Base-by-base conservation (phyloP, 495 filamentous ascomycete genomes). In the Hypomontagnella monticulosa region DNA sequence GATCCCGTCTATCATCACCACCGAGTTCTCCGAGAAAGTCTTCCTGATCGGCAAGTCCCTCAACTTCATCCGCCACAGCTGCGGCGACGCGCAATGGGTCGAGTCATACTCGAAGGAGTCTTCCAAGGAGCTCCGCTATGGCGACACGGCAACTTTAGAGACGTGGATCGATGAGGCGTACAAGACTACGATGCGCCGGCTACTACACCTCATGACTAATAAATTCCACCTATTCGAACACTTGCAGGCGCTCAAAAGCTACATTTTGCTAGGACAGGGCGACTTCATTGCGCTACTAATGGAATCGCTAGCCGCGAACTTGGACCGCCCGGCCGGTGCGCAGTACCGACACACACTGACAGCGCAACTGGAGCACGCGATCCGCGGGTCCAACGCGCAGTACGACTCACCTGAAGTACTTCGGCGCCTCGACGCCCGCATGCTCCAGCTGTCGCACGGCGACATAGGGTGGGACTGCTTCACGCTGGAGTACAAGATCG, bases 391-490 rank as follows among this genome's bases (percentile, higher is more conserved):
- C 33, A 99, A 98, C 78, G 96, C 96, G 14, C 96, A 98, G 73
- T 96, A 91, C 72, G 96, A 99, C 76, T 87, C 88, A 7, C 87
- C 89, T n/a, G 96, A 99, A 71, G 93, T 98, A 30, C 83, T 98
- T 34, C 88, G 91, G 32, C 88, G 96, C 14, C 85, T 99, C 7
- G 96, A 99, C 77, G 93, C 95, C 11, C 91, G 96, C 44, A 97
- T 98, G 92, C 85, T 97, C 36, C 93, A 97, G 75, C 85, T 97
- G 47, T 92, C 89, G 50, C 93, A 97, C 73, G 96, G 96, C 54
- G 95, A 99, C 69, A 97, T 97, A 48, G 96, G 96, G 60, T 99
- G 96, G 96, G 96, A 99, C 74, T 96, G 95, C 76, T 99, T 99
- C 78, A 99, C 96, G 0, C 85, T 99, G 27, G 96, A 99, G 74